Evolutionary conservation across 2,329 filamentous ascomycete species (phyloP), one percentile per base, ranked within the genome.

Genomic region (Fusarium liriodendri): DNA sequence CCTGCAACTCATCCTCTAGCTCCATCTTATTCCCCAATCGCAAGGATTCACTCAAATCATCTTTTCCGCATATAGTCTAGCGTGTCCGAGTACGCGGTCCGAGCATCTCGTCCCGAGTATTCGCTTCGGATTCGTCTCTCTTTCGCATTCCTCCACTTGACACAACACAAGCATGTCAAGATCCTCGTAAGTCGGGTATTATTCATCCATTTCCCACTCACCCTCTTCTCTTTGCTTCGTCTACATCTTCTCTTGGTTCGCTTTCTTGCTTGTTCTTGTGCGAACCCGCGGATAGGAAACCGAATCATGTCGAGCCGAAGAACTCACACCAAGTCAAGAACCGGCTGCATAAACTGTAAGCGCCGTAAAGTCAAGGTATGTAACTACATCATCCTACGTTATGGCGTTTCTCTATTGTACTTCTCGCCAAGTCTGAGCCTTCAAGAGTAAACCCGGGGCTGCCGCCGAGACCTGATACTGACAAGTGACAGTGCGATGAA

Each of bases 301-400:
- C 58, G 61, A 68, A 68, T 62, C 59, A 47, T 78, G 77, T 62
- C 76, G 37, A 68, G 75, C 33, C 74, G 79, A 55, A 76, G 79
- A 32, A 75, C 79, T 32, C 80, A 81, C 8, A 85, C 79, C 54
- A 81, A 81, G 67, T 81, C 80, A 64, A 77, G 80, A 13, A 81
- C 72, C 14, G 80, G 80, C 47, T 81, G 80, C 66, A 64, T 63
- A 45, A 78, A 80, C 68, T 81, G 80, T 69, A 81, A 81, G 71
- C 73, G 77, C 9, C 78, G 80, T 38, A 81, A 81, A 64, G 79
- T 81, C 29, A 81, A 81, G 74, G 80, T 81, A 71, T 45, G 78
- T 66, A 32, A 50, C 25, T 55, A 2, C 50, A 52, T 50, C 60
- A 20, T 29, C 14, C 32, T 27, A 47, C 16, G 2, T 57, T 20